These are phyloP conservation scores for Ceratobasidium sp. DNA, from an alignment of 1,284 basidiomycete genomes.

Conservation along the genomic window DNA sequence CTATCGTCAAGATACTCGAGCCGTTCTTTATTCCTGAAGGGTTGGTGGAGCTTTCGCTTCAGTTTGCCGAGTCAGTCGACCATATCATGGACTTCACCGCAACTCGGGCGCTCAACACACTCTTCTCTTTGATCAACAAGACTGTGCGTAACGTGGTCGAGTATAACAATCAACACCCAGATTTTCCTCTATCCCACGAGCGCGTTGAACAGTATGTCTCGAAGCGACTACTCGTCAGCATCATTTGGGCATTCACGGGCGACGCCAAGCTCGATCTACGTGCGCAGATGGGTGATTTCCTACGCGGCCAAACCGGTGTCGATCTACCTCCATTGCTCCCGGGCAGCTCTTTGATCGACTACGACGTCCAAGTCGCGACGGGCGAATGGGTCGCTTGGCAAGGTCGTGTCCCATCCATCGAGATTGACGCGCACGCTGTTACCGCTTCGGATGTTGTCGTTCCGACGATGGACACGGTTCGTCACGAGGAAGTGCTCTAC, in stretches of 20 bases:
- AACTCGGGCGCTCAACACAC: conserved; percentile 89
- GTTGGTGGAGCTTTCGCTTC: conserved; percentile 79
- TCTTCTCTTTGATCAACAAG: conserved; percentile 98
- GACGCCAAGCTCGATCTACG: conserved; percentile 91
- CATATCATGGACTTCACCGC: conserved; percentile 99
- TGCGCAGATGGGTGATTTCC: conserved; percentile 87
- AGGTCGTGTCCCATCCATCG: conserved; percentile 88
- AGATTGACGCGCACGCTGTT: conserved; percentile 96
- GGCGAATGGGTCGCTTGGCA: conserved; percentile 95
- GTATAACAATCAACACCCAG: conserved; percentile 92
- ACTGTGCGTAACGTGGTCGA: conserved; percentile 92
- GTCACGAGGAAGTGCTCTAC: conserved; percentile 98
- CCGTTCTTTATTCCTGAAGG: conserved; percentile 84
- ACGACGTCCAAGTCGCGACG: conserved; percentile 84
- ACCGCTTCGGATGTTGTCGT: conserved; percentile 96
- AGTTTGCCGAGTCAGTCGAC: conserved; percentile 80
- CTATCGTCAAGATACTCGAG: conserved; percentile 78
- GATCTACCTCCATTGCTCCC: conserved; percentile 80
- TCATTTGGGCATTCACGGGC: conserved; percentile 98
- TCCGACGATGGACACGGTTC: conserved; percentile 97
- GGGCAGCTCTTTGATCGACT: conserved; percentile 92
- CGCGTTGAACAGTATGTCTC: conserved; percentile 89
- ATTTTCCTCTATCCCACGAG: conserved; percentile 88
- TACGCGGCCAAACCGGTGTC: conserved; percentile 84
- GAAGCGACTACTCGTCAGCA: conserved; percentile 88